These are phyloP conservation scores for Citrus inodora DNA, from an alignment of 345 rosid genomes.

Conservation along the genomic window DNA sequence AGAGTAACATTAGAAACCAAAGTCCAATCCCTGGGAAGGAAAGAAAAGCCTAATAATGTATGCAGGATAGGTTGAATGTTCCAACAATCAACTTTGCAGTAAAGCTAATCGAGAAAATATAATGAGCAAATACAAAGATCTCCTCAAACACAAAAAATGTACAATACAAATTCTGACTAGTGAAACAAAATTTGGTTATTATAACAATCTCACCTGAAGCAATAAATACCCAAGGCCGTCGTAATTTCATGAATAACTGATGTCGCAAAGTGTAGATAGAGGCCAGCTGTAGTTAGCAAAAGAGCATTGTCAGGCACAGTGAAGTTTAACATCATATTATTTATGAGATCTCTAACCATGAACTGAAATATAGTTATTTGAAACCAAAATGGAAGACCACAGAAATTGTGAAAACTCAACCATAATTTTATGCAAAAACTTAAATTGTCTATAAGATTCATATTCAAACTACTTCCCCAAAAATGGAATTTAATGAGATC, in stretches of 20 bases:
- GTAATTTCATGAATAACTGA: slow-evolving; percentile 96
- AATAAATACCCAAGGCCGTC: slow-evolving; percentile 80
- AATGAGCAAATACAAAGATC: neutral
- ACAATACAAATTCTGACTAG: neutral
- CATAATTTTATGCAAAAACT: neutral
- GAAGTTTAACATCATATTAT: neutral
- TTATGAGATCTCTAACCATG: neutral
- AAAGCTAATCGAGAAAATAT: neutral
- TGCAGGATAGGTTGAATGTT: neutral
- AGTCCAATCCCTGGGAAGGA: neutral
- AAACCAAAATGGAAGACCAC: neutral
- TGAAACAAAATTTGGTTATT: neutral
- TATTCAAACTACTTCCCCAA: neutral
- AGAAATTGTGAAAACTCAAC: neutral
- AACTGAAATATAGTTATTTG: neutral
- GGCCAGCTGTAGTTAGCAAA: slow-evolving; percentile 43
- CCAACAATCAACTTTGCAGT: neutral
- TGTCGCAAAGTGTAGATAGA: slow-evolving; percentile 87
- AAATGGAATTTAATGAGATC: neutral
- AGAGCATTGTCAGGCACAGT: slow-evolving; percentile 16
- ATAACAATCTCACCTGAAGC: slow-evolving; percentile 74
- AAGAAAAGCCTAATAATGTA: neutral
- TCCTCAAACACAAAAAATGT: neutral
- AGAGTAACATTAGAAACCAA: neutral
- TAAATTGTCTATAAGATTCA: neutral